These are phyloP conservation scores for Cercospora brassicicola DNA, from an alignment of 2,329 filamentous ascomycete genomes.

Conservation along the genomic window DNA sequence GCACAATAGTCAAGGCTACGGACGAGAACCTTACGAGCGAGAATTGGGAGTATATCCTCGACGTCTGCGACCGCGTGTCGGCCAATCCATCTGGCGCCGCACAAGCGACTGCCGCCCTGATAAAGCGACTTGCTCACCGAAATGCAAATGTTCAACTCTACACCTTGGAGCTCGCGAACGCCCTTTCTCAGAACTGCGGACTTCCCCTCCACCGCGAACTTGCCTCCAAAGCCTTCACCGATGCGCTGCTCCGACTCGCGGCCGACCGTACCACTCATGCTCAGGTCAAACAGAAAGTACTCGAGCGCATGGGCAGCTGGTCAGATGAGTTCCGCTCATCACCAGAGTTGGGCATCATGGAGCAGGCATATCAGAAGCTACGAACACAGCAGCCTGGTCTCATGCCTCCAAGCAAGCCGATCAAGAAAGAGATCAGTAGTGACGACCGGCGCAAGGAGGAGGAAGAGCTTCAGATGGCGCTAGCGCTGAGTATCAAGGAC, in stretches of 20 bases:
- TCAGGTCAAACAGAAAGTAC: slow-evolving; percentile 94
- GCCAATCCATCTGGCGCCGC: slow-evolving; percentile 38
- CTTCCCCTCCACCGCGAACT: slow-evolving; percentile 83
- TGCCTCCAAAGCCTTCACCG: slow-evolving; percentile 88
- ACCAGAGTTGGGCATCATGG: slow-evolving; percentile 94
- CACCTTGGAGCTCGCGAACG: slow-evolving; percentile 89
- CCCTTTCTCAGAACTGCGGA: slow-evolving; percentile 88
- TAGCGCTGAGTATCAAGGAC: slow-evolving; percentile 89
- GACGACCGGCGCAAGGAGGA: slow-evolving; percentile 92
- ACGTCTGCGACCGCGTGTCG: slow-evolving; percentile 43
- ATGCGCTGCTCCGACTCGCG: slow-evolving; percentile 84
- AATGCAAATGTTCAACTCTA: slow-evolving; percentile 97
- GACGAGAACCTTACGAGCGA: slow-evolving; percentile 94
- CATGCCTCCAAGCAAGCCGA: slow-evolving; percentile 81
- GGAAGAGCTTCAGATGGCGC: slow-evolving; percentile 92
- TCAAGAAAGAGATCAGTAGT: slow-evolving; percentile 88
- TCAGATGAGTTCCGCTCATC: slow-evolving; percentile 89
- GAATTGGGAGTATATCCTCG: slow-evolving; percentile 70
- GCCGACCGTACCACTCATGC: slow-evolving; percentile 92
- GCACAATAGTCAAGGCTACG: slow-evolving; percentile 69
- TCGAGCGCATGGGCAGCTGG: slow-evolving; percentile 97
- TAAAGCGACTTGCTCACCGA: slow-evolving; percentile 86
- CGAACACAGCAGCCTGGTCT: slow-evolving; percentile 78
- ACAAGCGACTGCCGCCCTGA: slow-evolving; percentile 76
- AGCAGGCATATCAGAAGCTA: slow-evolving; percentile 84